phyloP scores from a whole-genome alignment of 2,329 filamentous ascomycete genomes.

The Colletotrichum destructivum region DNA sequence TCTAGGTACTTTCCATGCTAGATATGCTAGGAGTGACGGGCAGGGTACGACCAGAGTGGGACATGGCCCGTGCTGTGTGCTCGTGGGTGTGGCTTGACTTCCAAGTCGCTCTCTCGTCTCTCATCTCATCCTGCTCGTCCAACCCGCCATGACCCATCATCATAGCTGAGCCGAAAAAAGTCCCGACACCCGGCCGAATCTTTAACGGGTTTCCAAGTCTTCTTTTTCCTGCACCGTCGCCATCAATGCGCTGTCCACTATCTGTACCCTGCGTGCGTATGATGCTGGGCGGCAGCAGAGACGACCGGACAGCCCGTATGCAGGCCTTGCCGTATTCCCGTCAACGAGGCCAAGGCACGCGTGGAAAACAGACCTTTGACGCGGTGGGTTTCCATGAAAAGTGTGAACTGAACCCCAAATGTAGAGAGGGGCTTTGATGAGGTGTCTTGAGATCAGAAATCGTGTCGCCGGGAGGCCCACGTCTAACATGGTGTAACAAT shows the following conservation, averaged over 20 bases:
- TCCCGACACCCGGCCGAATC: neutral
- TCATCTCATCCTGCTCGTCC: neutral
- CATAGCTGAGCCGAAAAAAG: constrained; percentile 18
- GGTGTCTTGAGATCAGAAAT: neutral
- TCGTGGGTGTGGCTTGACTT: neutral
- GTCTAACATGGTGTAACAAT: neutral
- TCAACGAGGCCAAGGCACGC: constrained; percentile 1
- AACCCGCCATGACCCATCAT: constrained; percentile 16
- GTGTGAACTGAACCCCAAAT: neutral
- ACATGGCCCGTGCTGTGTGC: constrained; percentile 4
- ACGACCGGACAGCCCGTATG: constrained; percentile 18
- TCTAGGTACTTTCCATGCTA: no score
- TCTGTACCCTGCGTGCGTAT: constrained; percentile 8
- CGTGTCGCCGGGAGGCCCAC: neutral
- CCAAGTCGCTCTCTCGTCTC: no score
- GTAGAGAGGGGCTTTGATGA: neutral
- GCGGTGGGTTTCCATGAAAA: neutral
- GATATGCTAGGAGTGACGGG: no score
- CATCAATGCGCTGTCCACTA: neutral
- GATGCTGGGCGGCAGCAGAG: constrained; percentile 9
- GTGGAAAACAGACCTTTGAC: neutral
- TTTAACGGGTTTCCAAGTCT: neutral
- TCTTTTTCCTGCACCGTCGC: neutral
- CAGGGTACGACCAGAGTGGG: neutral
- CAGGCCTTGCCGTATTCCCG: neutral